Evolutionary conservation across 2,329 filamentous ascomycete genomes (phyloP).

Genomic region (Colletotrichum sp.): DNA sequence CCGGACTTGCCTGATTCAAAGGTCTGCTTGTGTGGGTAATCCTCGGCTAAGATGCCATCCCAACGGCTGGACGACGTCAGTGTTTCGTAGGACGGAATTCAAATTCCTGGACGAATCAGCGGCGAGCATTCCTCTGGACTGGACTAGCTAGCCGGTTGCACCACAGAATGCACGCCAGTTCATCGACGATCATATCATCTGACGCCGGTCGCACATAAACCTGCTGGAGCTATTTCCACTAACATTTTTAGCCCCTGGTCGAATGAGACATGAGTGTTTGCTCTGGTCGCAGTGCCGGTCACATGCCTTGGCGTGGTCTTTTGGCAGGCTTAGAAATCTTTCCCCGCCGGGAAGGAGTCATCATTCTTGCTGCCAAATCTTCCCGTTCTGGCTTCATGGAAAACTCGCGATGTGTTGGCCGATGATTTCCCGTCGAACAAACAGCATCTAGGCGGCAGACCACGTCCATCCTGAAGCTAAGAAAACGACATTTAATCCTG

Average conservation of each 20-base stretch:
- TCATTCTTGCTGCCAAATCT: background rate
- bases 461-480: background rate
- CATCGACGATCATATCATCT: background rate
- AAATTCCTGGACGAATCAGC: constrained; percentile 2
- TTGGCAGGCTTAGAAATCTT: background rate
- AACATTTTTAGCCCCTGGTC: background rate
- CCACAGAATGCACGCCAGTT: background rate
- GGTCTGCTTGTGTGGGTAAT: background rate
- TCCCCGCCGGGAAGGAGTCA: background rate
- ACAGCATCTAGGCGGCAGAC: background rate
- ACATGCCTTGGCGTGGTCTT: background rate
- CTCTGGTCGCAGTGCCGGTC: background rate
- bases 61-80: background rate
- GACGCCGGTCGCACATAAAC: background rate
- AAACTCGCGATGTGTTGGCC: background rate
- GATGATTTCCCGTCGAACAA: background rate
- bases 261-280: background rate
- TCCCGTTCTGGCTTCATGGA: background rate
- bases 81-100: background rate
- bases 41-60: background rate
- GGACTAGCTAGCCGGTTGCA: background rate
- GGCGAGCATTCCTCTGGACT: background rate
- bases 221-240: background rate
- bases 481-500: background rate
- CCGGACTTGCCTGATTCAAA: background rate